Base-by-base conservation (phyloP, 2,329 filamentous ascomycete genomes). In the Bipolaris bicolor region DNA sequence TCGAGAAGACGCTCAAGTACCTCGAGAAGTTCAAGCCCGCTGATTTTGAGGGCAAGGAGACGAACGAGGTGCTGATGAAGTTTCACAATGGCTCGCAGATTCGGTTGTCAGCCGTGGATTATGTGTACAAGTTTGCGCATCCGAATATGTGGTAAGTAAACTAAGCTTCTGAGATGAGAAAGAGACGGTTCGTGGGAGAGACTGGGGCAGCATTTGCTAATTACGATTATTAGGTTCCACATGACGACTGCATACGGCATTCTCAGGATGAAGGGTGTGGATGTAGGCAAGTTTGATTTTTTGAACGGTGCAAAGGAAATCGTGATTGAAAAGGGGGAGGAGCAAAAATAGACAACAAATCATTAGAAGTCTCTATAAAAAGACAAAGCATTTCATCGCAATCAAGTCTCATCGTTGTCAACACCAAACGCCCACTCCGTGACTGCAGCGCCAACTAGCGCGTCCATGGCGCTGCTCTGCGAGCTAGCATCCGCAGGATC, bases 381-480 rank as follows among this genome's bases (percentile, higher is more conserved):
- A 13, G 10, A 9, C 3, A 31, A 31, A 13, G 29, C 11, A 24
- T 22, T 18, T 24, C 13, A 13, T 7, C 7, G 5, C 7, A n/a
- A 11, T 13, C n/a, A 13, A 7, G 5, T 41, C 20, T 5, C 3
- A 9, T 2, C 5, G 7, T n/a, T 11, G 11, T 41, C 39, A 24
- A 24, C n/a, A 6, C 5, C 7, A 2, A 7, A 11, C 7, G 10
- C 2, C 34, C 13, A 40, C 24, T 15, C 18, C n/a, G 16, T 11
- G 37, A 36, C 5, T n/a, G 70, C 64, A 37, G 87, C 88, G 26
- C 86, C 89, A 57, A 91, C 84, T 29, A 91, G 76, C 34, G 82
- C 84, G 74, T 91, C 89, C 74, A 91, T 75, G 0, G 86, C 88
- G 16, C 84, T 86, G 67, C 83, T 85, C 44, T 91, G 89, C 20